Evolutionary conservation across 352 stramenopile species (phyloP).

Genomic region (Phytophthora hibernalis): DNA sequence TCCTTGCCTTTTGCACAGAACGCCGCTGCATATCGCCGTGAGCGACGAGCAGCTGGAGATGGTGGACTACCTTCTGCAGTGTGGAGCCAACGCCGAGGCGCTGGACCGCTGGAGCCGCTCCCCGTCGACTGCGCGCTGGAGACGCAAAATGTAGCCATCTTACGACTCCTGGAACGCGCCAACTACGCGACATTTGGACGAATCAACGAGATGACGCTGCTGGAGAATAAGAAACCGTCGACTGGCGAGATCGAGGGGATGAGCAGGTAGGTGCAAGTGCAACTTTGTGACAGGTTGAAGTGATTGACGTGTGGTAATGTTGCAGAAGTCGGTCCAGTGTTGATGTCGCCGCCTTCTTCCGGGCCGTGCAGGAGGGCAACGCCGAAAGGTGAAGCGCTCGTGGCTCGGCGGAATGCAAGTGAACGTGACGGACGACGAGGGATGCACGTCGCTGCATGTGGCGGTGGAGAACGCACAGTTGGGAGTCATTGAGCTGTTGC

Average conservation of each 20-base stretch:
- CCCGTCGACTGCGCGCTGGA: slow-evolving; percentile 74
- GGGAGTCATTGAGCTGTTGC: slow-evolving; percentile 74
- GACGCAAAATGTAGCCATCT: slow-evolving; percentile 51
- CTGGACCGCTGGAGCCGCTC: slow-evolving; percentile 78
- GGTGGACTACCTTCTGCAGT: slow-evolving; percentile 69
- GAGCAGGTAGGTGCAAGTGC: slow-evolving; percentile 22
- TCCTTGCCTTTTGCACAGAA: slow-evolving; percentile 39
- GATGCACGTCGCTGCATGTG: slow-evolving; percentile 79
- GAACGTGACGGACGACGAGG: slow-evolving; percentile 58
- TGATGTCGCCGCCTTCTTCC: slow-evolving; percentile 62
- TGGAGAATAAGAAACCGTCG: slow-evolving; percentile 13
- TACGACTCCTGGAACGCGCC: slow-evolving; percentile 54
- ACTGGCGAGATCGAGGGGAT: slow-evolving; percentile 19
- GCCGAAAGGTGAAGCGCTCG: slow-evolving; percentile 79
- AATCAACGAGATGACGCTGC: slow-evolving; percentile 29
- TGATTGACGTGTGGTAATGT: slow-evolving; percentile 7
- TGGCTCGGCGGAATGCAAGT: slow-evolving; percentile 75
- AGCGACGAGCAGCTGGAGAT: slow-evolving; percentile 67
- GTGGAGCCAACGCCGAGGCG: slow-evolving; percentile 55
- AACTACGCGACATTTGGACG: slow-evolving; percentile 27
- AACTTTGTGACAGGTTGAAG: slow-evolving; percentile 18
- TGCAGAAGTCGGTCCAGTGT: slow-evolving; percentile 41
- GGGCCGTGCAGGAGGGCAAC: slow-evolving; percentile 65
- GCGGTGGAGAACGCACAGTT: slow-evolving; percentile 77
- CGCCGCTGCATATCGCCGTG: slow-evolving; percentile 78